Evolutionary conservation across 805 yeast species (phyloP).

Genomic region (Ogataea zsoltii): DNA sequence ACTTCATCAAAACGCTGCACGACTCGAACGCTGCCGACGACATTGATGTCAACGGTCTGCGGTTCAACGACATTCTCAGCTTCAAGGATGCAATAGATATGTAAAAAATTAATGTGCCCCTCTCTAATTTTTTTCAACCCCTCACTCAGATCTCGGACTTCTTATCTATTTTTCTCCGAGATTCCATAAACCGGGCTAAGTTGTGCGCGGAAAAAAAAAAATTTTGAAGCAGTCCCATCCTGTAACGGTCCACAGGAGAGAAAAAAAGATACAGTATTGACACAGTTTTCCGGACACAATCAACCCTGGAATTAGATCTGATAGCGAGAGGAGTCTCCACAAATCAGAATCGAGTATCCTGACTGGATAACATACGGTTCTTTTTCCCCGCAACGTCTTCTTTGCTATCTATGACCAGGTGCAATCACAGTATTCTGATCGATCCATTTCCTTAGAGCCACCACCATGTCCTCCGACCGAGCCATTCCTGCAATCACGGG

Average conservation of each 20-base stretch:
- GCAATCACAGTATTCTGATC: neutral
- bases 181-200: neutral
- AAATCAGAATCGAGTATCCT: too few species aligned
- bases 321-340: too few species aligned
- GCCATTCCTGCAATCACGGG: conserved; percentile 62
- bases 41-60: conserved; percentile 59
- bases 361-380: too few species aligned
- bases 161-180: neutral
- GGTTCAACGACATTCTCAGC: conserved; percentile 61
- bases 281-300: too few species aligned
- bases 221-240: too few species aligned
- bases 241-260: too few species aligned
- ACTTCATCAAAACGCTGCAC: conserved; percentile 20
- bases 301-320: too few species aligned
- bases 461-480: conserved; percentile 6
- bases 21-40: conserved; percentile 27
- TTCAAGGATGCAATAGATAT: conserved; percentile 59
- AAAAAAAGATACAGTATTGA: too few species aligned
- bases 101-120: conserved; percentile 12
- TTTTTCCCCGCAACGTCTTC: too few species aligned
- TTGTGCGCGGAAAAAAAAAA: neutral
- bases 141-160: neutral
- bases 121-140: neutral
- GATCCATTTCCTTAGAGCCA: neutral
- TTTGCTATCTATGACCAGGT: too few species aligned